Evolutionary conservation across 345 rosid genomes (phyloP).

Genomic region (Trapa incisa): DNA sequence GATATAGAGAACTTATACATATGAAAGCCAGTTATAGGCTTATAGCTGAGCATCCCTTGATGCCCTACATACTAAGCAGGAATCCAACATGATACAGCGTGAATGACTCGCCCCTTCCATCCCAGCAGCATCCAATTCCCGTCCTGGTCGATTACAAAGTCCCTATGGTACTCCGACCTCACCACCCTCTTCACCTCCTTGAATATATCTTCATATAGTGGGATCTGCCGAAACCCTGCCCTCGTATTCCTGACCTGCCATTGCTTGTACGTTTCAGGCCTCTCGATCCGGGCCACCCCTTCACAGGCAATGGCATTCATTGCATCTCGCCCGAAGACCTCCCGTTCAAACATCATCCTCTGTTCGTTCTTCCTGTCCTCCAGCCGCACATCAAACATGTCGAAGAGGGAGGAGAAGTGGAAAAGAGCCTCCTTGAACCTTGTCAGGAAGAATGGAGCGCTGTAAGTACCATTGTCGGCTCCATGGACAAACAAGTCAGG

Average conservation of each 20-base stretch:
- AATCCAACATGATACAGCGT: conserved; percentile 64
- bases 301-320: conserved; percentile 67
- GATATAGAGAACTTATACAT: background rate
- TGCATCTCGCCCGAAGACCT: conserved; percentile 37
- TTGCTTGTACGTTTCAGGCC: conserved; percentile 71
- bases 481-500: conserved; percentile 61
- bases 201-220: conserved; percentile 35
- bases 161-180: conserved; percentile 36
- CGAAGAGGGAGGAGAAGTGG: conserved; percentile 54
- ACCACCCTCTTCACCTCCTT: conserved; percentile 29
- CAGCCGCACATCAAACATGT: conserved; percentile 41
- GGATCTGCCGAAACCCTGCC: conserved; percentile 52
- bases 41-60: background rate
- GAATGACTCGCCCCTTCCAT: conserved; percentile 72
- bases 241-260: conserved; percentile 39
- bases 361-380: conserved; percentile 33
- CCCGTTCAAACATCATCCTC: conserved; percentile 51
- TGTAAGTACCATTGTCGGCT: conserved; percentile 42
- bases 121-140: conserved; percentile 71
- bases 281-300: conserved; percentile 50
- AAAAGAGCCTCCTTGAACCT: conserved; percentile 61
- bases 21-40: background rate
- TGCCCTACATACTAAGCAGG: conserved; percentile 18
- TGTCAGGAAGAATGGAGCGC: conserved; percentile 56
- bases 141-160: conserved; percentile 53